Base-by-base conservation (phyloP, 73 alveolate genomes). In the Symbiodinium pilosum region DNA sequence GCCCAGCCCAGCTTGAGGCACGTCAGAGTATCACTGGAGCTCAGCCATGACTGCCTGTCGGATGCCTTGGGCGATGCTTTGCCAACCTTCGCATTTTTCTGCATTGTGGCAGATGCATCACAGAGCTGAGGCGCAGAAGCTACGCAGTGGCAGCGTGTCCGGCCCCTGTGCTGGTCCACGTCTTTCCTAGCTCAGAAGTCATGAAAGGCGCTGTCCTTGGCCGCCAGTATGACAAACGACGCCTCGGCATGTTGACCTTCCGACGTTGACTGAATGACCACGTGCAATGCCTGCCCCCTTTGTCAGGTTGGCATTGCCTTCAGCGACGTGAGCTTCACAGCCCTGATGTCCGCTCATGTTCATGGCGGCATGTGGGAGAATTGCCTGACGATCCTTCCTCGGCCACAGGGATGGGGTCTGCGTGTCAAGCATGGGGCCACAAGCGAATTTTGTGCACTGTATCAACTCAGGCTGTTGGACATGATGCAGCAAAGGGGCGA, bases 301-400 rank as follows among this genome's bases (percentile, higher is more conserved):
- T n/a, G n/a, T 36, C 77, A 64, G 77, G 28, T 64, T 26, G 40
- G 40, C 41, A 26, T 64, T 32, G 2, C 38, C 11, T 9, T 36
- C 7, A 28, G 77, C 77, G 41, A 21, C 36, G 77, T 26, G 38
- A 64, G 77, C 77, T 64, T 21, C 38, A 64, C 77, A 73, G 97
- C 87, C n/a, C 18, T 91, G 97, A 71, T 71, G 54, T 39, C 88
- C 71, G 97, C 97, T 3, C 71, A 71, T 52, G 18, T 71, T 16
- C 87, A 91, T n/a, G 97, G 97, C 40, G 97, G 97, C 14, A 44
- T 24, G 21, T 91, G 97, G 97, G 88, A 85, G 28, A 52, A 30
- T 1, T 59, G 43, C 36, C 52, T 91, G 30, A 41, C n/a, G 97
- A 64, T 24, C 59, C n/a, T n/a, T n/a, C n/a, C n/a, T n/a, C n/a